Evolutionary conservation across 768 basidiomycete genomes (phyloP).

Genomic region (Pisolithus sp.): DNA sequence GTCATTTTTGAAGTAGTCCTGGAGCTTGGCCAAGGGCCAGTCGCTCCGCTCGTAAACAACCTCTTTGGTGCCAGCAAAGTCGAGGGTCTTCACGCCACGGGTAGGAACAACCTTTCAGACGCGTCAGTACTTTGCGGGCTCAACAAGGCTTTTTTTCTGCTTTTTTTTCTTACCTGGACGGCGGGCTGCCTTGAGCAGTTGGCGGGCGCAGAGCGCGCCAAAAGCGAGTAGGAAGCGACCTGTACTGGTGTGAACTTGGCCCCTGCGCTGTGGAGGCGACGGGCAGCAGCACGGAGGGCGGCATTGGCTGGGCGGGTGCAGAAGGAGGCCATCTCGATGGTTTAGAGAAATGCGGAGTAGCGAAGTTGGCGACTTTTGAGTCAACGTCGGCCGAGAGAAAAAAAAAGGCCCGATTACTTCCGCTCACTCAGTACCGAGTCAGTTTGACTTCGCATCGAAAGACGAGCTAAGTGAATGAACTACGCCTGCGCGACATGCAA

Average conservation of each 20-base stretch:
- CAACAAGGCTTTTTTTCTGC: constrained; percentile 2
- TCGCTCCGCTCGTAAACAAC: constrained; percentile 92
- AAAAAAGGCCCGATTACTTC: background rate
- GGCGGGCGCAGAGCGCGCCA: constrained; percentile 39
- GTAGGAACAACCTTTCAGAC: constrained; percentile 34
- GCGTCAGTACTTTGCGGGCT: background rate
- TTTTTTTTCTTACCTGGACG: constrained; percentile 25
- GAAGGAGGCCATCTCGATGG: constrained; percentile 51
- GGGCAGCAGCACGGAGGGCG: constrained; percentile 57
- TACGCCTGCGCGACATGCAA: background rate
- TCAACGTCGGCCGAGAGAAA: background rate
- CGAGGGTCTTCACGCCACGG: constrained; percentile 90
- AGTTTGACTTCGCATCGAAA: background rate
- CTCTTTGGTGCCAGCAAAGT: constrained; percentile 94
- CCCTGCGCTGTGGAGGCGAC: constrained; percentile 53
- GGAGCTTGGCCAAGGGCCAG: constrained; percentile 97
- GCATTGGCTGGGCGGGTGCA: constrained; percentile 61
- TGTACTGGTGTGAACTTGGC: constrained; percentile 38
- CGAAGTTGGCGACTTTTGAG: background rate
- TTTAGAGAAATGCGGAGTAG: constrained; percentile 2
- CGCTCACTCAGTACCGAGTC: background rate
- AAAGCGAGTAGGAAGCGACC: constrained; percentile 63
- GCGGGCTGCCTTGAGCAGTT: constrained; percentile 24
- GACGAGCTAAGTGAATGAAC: background rate
- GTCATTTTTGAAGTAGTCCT: constrained; percentile 99